Evolutionary conservation across 108 stramenopile species (phyloP).

Genomic region (Conticribra weissflogii): DNA sequence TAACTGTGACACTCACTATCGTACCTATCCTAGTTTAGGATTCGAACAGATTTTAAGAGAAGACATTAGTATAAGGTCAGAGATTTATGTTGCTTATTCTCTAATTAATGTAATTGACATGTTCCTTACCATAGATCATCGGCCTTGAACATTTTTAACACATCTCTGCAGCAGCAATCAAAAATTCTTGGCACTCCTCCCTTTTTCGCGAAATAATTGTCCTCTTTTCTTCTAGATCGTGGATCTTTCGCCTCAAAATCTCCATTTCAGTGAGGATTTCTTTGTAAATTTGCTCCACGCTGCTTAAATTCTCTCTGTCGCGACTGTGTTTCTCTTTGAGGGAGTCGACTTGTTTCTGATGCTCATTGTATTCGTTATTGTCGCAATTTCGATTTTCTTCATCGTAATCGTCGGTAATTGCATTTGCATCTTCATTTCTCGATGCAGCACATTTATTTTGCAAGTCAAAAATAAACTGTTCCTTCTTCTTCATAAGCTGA

Average conservation of each 20-base stretch:
- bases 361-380: not conserved
- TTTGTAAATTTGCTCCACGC: slow-evolving; percentile 11
- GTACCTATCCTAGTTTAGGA: too few species aligned
- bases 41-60: too few species aligned
- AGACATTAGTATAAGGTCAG: too few species aligned
- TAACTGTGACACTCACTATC: too few species aligned
- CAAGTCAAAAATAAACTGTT: not conserved
- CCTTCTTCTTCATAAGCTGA: slow-evolving; percentile 1
- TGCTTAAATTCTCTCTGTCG: not conserved
- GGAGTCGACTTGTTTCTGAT: slow-evolving; percentile 1
- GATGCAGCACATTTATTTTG: too few species aligned
- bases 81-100: too few species aligned
- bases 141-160: too few species aligned
- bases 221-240: slow-evolving; percentile 15
- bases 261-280: slow-evolving; percentile 26
- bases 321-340: not conserved
- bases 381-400: not conserved
- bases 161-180: slow-evolving; percentile 17
- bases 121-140: too few species aligned
- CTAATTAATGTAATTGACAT: too few species aligned
- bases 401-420: too few species aligned
- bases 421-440: too few species aligned
- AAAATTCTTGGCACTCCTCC: slow-evolving; percentile 20
- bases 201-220: slow-evolving; percentile 3
- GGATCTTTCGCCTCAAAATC: slow-evolving; percentile 23